A percentile compares a stretch with the other conserved stretches of the same genome.
Evolutionary conservation across 2,329 filamentous ascomycete species (phyloP).

Genomic region (Hymenoscyphus scutula): DNA sequence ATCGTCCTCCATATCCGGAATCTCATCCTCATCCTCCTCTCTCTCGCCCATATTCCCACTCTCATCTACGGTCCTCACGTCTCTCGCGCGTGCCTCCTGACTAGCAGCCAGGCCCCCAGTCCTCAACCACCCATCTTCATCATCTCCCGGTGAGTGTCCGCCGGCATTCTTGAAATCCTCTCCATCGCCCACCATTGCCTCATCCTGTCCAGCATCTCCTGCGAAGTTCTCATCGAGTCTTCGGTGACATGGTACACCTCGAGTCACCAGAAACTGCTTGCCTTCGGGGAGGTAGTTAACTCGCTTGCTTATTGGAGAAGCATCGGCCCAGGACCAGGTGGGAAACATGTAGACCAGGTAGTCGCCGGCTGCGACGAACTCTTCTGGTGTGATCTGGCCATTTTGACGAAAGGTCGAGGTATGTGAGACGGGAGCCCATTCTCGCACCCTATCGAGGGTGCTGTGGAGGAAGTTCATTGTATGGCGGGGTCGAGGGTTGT

Average conservation of each 20-base stretch:
- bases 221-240: conserved; percentile 92
- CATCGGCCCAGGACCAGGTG: conserved; percentile 94
- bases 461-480: conserved; percentile 89
- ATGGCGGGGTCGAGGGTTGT: conserved; percentile 21
- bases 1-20: conserved; percentile 98
- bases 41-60: conserved; percentile 79
- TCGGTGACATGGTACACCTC: conserved; percentile 89
- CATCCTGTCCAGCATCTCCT: conserved; percentile 80
- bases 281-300: conserved; percentile 77
- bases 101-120: conserved; percentile 77
- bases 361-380: conserved; percentile 93
- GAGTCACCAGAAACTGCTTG: conserved; percentile 94
- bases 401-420: conserved; percentile 92
- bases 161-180: conserved; percentile 56
- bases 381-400: conserved; percentile 94
- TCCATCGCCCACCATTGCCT: conserved; percentile 80
- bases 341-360: conserved; percentile 99
- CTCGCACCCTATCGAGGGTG: conserved; percentile 86
- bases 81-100: conserved; percentile 71
- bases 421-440: conserved; percentile 85
- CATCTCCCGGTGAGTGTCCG: conserved; percentile 49
- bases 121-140: conserved; percentile 87
- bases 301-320: conserved; percentile 75
- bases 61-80: conserved; percentile 87
- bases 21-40: conserved; percentile 74